Evolutionary conservation across 2,329 filamentous ascomycete species (phyloP).

Genomic region (Elsinoe fawcettii): DNA sequence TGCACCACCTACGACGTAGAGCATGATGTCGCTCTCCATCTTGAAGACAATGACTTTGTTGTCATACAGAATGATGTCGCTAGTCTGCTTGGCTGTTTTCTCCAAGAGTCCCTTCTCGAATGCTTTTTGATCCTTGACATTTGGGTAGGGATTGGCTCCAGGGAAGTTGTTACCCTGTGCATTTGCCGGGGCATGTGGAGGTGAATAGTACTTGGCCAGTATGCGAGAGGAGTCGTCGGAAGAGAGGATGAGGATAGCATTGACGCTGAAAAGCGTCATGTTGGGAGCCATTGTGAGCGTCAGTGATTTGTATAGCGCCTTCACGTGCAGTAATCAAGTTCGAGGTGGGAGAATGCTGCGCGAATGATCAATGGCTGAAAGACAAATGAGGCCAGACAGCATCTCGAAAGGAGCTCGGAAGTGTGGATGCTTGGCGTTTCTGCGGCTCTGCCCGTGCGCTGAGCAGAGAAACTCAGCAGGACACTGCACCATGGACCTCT

Average conservation of each 20-base stretch:
- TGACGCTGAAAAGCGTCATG: slow-evolving; percentile 48
- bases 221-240: slow-evolving; percentile 85
- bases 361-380: background rate
- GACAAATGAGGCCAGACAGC: slow-evolving; percentile 2
- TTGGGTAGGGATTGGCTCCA: slow-evolving; percentile 71
- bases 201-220: slow-evolving; percentile 86
- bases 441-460: background rate
- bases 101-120: slow-evolving; percentile 95
- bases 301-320: too few relatives aligned
- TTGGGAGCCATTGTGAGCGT: slow-evolving; percentile 45
- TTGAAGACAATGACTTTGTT: slow-evolving; percentile 96
- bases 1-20: slow-evolving; percentile 81
- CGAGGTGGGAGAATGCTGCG: background rate
- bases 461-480: background rate
- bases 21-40: slow-evolving; percentile 94
- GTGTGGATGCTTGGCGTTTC: background rate
- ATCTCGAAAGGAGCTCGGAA: slow-evolving; percentile 3
- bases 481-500: background rate
- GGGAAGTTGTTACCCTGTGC: slow-evolving; percentile 51
- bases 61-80: slow-evolving; percentile 96
- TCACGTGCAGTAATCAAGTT: too few relatives aligned
- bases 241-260: slow-evolving; percentile 46
- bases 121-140: slow-evolving; percentile 85
- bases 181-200: slow-evolving; percentile 59
- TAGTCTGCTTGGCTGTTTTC: slow-evolving; percentile 92